Percentiles rank a stretch among this genome's conserved stretches.
These are phyloP conservation scores for Cladobotryum protrusum DNA, from an alignment of 2,329 filamentous ascomycete species.

Conservation along the genomic window DNA sequence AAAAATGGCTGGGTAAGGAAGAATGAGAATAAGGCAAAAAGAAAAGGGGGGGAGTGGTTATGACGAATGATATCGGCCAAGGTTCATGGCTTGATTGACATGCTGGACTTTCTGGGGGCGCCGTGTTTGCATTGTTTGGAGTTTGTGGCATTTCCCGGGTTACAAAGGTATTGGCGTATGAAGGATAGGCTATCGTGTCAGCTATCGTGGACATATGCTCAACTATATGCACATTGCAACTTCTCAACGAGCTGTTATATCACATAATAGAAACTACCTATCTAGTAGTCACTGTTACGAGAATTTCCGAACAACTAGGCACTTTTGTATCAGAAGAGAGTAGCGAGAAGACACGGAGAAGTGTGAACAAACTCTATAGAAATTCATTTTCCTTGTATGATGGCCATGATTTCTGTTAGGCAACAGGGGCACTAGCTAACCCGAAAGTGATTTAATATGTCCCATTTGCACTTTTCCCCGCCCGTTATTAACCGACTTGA, in stretches of 20 bases:
- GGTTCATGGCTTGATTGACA: neutral
- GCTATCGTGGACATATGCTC: too few species aligned
- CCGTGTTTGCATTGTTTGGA: conserved; percentile 16
- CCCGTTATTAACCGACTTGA: neutral
- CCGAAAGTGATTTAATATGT: too few species aligned
- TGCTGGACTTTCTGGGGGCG: neutral
- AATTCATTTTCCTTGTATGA: too few species aligned
- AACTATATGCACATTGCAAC: neutral
- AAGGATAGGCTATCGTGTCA: neutral
- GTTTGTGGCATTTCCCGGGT: conserved; percentile 8
- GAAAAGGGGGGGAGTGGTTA: neutral
- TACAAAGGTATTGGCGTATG: conserved; percentile 3
- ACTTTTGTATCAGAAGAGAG: too few species aligned
- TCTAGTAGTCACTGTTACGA: too few species aligned
- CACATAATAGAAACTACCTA: too few species aligned
- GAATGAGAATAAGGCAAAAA: conserved; percentile 10
- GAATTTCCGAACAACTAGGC: too few species aligned
- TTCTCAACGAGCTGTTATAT: neutral
- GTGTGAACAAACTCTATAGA: too few species aligned
- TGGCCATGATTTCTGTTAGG: too few species aligned
- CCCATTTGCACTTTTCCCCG: neutral
- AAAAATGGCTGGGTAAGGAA: conserved; percentile 64
- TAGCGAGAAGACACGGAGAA: too few species aligned
- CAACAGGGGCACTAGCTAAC: too few species aligned
- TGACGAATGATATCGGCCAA: neutral